Percentiles rank a stretch among this genome's conserved stretches.
Evolutionary conservation across 371 early-diverging fungal genomes (phyloP).

Genomic region (Mortierella sp.): DNA sequence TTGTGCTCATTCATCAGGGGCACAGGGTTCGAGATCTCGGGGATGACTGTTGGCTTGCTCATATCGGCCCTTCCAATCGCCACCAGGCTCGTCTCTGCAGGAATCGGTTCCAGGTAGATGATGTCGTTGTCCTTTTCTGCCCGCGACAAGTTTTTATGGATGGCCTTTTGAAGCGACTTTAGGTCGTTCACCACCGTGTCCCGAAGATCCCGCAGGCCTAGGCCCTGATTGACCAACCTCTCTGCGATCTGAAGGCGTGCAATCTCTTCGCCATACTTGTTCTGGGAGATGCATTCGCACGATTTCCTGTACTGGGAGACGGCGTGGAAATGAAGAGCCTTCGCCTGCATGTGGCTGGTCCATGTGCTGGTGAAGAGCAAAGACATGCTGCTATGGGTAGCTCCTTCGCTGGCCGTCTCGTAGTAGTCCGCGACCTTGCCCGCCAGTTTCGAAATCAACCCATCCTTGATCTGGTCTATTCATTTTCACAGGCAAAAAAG

Average conservation of each 20-base stretch:
- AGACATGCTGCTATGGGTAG: constrained; percentile 64
- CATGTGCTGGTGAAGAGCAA: constrained; percentile 65
- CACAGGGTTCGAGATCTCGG: constrained; percentile 61
- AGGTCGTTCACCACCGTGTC: constrained; percentile 58
- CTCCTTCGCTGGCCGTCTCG: constrained; percentile 73
- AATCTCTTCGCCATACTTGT: constrained; percentile 89
- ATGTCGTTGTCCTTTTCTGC: constrained; percentile 93
- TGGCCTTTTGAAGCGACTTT: constrained; percentile 64
- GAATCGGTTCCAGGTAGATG: constrained; percentile 87
- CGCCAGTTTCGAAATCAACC: constrained; percentile 82
- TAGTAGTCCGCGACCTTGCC: constrained; percentile 79
- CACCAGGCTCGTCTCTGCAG: constrained; percentile 68
- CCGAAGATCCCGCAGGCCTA: constrained; percentile 57
- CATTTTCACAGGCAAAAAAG: not conserved
- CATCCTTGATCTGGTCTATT: constrained; percentile 81
- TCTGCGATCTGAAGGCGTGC: constrained; percentile 77
- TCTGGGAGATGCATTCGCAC: constrained; percentile 74
- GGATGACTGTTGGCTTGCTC: constrained; percentile 63
- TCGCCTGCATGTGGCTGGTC: constrained; percentile 76
- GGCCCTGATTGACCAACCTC: constrained; percentile 61
- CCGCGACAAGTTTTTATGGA: constrained; percentile 69
- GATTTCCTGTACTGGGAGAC: constrained; percentile 84
- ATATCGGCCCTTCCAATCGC: constrained; percentile 78
- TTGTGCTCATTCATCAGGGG: constrained; percentile 61
- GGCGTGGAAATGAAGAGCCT: constrained; percentile 78